Percentiles rank a stretch among this genome's conserved stretches.
These are phyloP conservation scores for Aegilops speltoides DNA, from an alignment of 176 grass and related monocot species.

Conservation along the genomic window DNA sequence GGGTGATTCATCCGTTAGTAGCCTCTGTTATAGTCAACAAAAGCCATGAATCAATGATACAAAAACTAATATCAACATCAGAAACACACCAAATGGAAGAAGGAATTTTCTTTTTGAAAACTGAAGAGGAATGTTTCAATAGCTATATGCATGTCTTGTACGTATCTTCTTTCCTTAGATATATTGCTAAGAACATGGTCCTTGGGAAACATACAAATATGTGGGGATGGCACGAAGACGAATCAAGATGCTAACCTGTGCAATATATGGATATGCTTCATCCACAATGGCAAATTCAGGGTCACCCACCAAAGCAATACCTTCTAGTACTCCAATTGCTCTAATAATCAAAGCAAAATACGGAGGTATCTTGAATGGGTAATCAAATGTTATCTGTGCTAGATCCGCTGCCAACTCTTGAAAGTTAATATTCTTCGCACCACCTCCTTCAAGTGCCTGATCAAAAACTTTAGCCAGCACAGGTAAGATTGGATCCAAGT, in stretches of 20 bases:
- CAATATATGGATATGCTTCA: constrained; percentile 98
- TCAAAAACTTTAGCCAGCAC: constrained; percentile 97
- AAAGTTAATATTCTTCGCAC: constrained; percentile 98
- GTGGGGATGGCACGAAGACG: neutral
- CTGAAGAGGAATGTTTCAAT: neutral
- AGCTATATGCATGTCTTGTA: neutral
- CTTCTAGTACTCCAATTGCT: constrained; percentile 96
- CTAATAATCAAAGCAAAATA: constrained; percentile 99
- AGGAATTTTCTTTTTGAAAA: neutral
- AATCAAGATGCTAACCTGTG: constrained; percentile 53
- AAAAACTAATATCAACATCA: neutral
- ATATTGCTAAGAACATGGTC: neutral
- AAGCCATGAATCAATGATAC: constrained; percentile 13
- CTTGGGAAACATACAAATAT: neutral
- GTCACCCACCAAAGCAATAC: constrained; percentile 96
- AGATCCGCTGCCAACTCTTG: constrained; percentile 96
- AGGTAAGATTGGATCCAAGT: constrained; percentile 90
- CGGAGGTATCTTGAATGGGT: constrained; percentile 92
- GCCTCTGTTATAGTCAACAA: constrained; percentile 56
- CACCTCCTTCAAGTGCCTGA: constrained; percentile 97
- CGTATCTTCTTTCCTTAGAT: neutral
- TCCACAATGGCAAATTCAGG: constrained; percentile 97
- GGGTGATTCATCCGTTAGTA: constrained; percentile 95
- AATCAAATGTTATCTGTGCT: constrained; percentile 99
- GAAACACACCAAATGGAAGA: neutral